Percentiles rank a stretch among this genome's conserved stretches.
Evolutionary conservation across 306 rosid species (phyloP).

Genomic region (Rosa rugosa): DNA sequence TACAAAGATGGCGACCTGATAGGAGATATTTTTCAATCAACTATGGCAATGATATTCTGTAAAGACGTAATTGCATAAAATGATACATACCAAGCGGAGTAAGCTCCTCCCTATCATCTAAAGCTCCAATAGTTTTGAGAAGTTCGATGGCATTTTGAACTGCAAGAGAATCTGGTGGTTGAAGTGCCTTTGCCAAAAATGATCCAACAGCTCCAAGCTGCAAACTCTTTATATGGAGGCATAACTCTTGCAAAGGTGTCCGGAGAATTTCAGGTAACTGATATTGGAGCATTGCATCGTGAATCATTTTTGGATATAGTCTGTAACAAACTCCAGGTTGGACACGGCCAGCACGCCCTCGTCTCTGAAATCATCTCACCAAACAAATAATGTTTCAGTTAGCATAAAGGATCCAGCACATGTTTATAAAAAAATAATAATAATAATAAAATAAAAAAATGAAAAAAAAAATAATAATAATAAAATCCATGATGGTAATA

Average conservation of each 20-base stretch:
- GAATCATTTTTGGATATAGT: constrained; percentile 80
- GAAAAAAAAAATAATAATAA: too few relatives aligned
- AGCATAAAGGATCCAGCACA: neutral
- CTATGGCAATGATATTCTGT: constrained; percentile 20
- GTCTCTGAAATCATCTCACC: constrained; percentile 62
- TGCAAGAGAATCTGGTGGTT: constrained; percentile 94
- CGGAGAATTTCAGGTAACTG: constrained; percentile 95
- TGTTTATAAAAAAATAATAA: too few relatives aligned
- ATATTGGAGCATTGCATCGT: constrained; percentile 84
- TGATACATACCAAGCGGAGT: constrained; percentile 75
- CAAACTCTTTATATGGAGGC: constrained; percentile 92
- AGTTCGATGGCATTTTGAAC: constrained; percentile 94
- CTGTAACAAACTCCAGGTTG: constrained; percentile 95
- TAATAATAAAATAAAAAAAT: too few relatives aligned
- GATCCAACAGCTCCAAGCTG: constrained; percentile 89
- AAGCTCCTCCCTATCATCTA: constrained; percentile 84
- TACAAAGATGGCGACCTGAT: constrained; percentile 85
- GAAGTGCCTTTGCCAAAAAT: constrained; percentile 91
- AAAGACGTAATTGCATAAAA: constrained; percentile 25
- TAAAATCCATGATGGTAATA: too few relatives aligned
- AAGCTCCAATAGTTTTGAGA: constrained; percentile 87
- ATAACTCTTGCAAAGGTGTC: constrained; percentile 95
- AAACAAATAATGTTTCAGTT: neutral
- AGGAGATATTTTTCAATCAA: constrained; percentile 24
- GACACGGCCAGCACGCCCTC: constrained; percentile 98